Evolutionary conservation across 345 rosid genomes (phyloP), one percentile per base, ranked within the genome.

Genomic region (Heritiera fomes): DNA sequence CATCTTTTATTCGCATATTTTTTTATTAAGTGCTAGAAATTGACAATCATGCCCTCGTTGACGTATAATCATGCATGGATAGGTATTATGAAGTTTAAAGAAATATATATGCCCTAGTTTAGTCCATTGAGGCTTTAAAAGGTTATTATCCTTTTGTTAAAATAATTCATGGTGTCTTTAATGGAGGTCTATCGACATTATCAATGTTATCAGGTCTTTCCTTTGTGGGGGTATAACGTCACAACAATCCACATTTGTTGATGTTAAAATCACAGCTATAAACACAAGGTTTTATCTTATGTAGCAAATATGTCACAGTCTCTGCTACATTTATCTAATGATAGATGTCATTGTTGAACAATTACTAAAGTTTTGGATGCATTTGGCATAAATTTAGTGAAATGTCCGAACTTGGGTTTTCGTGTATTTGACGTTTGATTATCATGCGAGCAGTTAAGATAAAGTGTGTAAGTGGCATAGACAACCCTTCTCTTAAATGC

Each of bases 41-140:
- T 80, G 80, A 77, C 83, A 5, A 38, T 23, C 55, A 28, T 79
- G 76, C 82, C 80, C 82, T 76, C 17, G 28, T 23, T 23, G 28
- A 23, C 28, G 28, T 23, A 23, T 28, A 60, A 69, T 75, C 43
- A 34, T 67, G 79, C 79, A 78, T 69, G 83, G 47, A 34, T 34
- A 34, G 38, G 55, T 34, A 1, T n/a, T 38, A 18, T 18, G 28
- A 23, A 9, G 3, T 40, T 34, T 8, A 28, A 4, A 8, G 77
- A 56, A 55, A 18, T 20, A 10, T n/a, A 15, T 23, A 8, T 63
- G 13, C 45, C 61, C 10, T 41, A 10, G 41, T n/a, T 55, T 34
- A 17, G 76, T 53, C 62, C 79, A 18, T 34, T 14, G 56, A 40
- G 47, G 34, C 32, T 14, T 3, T 52, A 0, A 13, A 13, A 50